phyloP scores from a whole-genome alignment of 768 basidiomycete genomes.

The Sporobolomyces pararoseus region DNA sequence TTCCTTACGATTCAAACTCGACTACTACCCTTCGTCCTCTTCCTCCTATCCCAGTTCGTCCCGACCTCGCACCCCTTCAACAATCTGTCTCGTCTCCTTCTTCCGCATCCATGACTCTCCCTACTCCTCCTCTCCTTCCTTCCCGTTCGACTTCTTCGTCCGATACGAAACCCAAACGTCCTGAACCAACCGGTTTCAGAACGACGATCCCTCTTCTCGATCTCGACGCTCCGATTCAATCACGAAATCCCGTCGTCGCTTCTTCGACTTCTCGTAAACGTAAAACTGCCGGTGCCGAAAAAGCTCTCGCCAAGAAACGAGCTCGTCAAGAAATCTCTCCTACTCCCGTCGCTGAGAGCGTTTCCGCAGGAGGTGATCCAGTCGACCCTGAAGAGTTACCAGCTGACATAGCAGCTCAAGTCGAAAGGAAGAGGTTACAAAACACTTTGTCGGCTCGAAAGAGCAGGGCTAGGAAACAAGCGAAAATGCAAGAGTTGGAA shows the following conservation, averaged over 20 bases:
- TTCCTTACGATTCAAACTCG: neutral
- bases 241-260: slow-evolving; percentile 67
- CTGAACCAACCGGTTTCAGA: slow-evolving; percentile 32
- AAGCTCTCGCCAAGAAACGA: slow-evolving; percentile 39
- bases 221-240: slow-evolving; percentile 72
- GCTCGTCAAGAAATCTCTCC: neutral
- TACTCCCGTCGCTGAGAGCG: neutral
- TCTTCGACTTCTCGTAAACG: slow-evolving; percentile 76
- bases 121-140: neutral
- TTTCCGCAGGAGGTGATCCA: neutral
- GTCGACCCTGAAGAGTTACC: slow-evolving; percentile 17
- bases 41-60: slow-evolving; percentile 2
- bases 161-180: neutral
- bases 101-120: neutral
- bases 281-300: slow-evolving; percentile 40
- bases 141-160: neutral
- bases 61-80: neutral
- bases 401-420: slow-evolving; percentile 53
- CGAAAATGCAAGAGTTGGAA: slow-evolving; percentile 58
- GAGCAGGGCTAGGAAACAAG: slow-evolving; percentile 64
- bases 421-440: slow-evolving; percentile 70
- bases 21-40: slow-evolving; percentile 4
- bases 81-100: neutral
- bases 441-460: slow-evolving; percentile 79
- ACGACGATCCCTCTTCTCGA: slow-evolving; percentile 52